Evolutionary conservation across 108 stramenopile species (phyloP).

Genomic region (Cyclotella kingstonii): DNA sequence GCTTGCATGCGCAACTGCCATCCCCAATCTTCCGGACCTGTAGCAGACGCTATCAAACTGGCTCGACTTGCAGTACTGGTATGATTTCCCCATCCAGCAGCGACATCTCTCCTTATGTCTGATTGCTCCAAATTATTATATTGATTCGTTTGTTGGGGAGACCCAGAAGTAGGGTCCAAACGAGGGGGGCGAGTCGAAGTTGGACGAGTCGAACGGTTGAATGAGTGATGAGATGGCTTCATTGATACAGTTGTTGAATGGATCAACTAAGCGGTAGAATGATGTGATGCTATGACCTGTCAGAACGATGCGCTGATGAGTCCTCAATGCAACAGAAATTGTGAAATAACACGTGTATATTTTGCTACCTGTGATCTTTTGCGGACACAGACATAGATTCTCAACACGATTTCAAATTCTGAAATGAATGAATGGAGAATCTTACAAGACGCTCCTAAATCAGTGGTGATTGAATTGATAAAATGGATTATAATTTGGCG

Average conservation of each 20-base stretch:
- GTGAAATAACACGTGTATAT: no score
- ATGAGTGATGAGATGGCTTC: constrained; percentile 11
- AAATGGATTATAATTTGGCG: no score
- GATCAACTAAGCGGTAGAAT: not conserved
- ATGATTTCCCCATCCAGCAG: constrained; percentile 24
- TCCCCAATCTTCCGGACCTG: constrained; percentile 5
- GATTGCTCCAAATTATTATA: constrained; percentile 19
- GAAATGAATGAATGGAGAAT: no score
- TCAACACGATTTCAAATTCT: no score
- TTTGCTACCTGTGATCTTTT: no score
- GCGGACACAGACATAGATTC: no score
- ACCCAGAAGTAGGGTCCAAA: not conserved
- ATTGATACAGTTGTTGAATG: not conserved
- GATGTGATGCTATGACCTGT: not conserved
- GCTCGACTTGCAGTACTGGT: not conserved
- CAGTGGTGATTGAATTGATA: no score
- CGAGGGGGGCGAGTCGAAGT: not conserved
- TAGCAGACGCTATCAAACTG: not conserved
- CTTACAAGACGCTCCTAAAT: no score
- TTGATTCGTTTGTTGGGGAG: not conserved
- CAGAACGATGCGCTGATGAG: no score
- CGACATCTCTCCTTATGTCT: constrained; percentile 29
- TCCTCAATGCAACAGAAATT: no score
- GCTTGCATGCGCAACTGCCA: constrained; percentile 25
- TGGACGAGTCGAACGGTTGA: constrained; percentile 2